Conservation (phyloP, 2,329 filamentous ascomycete genomes). For the Hymenoscyphus occultus region DNA sequence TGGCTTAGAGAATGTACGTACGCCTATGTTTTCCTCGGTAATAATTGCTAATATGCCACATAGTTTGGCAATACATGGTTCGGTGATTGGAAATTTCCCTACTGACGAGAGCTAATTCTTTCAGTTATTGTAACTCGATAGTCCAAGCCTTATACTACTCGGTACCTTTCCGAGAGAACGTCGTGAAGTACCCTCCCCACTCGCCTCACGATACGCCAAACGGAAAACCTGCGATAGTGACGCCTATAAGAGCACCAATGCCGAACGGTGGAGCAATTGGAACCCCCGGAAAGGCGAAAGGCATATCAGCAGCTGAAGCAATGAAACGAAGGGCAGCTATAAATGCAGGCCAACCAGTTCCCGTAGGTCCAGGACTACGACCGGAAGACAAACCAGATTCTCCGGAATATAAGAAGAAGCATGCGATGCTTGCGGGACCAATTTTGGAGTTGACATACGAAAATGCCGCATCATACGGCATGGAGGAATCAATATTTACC, state of each 20-base stretch:
- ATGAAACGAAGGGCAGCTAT: constrained; percentile 55
- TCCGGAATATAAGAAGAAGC: constrained; percentile 97
- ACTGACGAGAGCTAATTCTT: constrained; percentile 29
- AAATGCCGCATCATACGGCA: constrained; percentile 76
- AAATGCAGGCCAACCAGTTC: constrained; percentile 52
- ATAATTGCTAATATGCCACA: constrained; percentile 29
- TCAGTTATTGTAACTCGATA: constrained; percentile 97
- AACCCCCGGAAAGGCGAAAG: constrained; percentile 49
- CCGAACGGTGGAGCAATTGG: constrained; percentile 46
- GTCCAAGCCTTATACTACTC: constrained; percentile 97
- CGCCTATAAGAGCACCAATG: constrained; percentile 51
- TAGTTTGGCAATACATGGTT: constrained; percentile 98
- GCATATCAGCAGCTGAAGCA: constrained; percentile 53
- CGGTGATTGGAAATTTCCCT: constrained; percentile 5
- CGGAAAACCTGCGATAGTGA: constrained; percentile 55
- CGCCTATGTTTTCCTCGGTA: neutral
- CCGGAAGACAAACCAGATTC: constrained; percentile 93
- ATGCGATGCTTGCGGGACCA: constrained; percentile 83
- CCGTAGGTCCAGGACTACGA: constrained; percentile 49
- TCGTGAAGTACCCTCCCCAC: constrained; percentile 82
- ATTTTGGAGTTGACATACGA: constrained; percentile 82
- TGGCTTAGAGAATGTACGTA: constrained; percentile 91
- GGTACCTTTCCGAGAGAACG: constrained; percentile 86
- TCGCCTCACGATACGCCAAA: constrained; percentile 69
- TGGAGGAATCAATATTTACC: constrained; percentile 93